Percentiles rank a stretch among this genome's conserved stretches.
Conservation (phyloP, 1,284 basidiomycete genomes). For the Melampsora americana region DNA sequence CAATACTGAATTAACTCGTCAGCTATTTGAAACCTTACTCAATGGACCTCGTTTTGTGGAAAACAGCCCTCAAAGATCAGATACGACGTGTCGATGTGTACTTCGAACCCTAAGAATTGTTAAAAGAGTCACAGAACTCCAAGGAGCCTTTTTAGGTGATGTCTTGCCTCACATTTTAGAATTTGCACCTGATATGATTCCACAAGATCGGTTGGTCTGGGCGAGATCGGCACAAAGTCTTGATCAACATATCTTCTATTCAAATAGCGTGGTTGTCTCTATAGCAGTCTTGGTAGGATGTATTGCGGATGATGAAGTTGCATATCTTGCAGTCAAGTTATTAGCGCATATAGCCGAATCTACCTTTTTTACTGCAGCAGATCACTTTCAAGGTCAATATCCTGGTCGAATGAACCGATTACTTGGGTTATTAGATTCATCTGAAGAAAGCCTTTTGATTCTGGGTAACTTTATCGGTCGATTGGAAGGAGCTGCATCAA, state of each 20-base stretch:
- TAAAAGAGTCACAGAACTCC: conserved; percentile 74
- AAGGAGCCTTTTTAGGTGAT: conserved; percentile 83
- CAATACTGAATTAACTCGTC: conserved; percentile 67
- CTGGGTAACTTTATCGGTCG: conserved; percentile 71
- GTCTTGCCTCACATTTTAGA: conserved; percentile 75
- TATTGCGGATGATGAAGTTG: conserved; percentile 66
- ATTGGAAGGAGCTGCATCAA: conserved; percentile 60
- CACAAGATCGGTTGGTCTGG: conserved; percentile 62
- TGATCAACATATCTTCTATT: conserved; percentile 77
- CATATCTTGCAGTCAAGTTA: conserved; percentile 75
- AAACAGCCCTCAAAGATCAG: conserved; percentile 59
- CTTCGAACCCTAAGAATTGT: conserved; percentile 77
- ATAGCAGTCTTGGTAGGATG: conserved; percentile 78
- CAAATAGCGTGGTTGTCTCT: conserved; percentile 70
- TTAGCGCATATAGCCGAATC: conserved; percentile 65
- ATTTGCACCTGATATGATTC: conserved; percentile 58
- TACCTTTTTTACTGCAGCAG: conserved; percentile 59
- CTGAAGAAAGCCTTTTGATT: conserved; percentile 80
- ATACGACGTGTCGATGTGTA: conserved; percentile 60
- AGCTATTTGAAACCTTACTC: conserved; percentile 70
- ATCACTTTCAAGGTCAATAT: conserved; percentile 63
- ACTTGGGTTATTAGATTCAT: conserved; percentile 74
- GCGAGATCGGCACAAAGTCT: conserved; percentile 62
- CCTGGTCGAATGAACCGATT: conserved; percentile 61
- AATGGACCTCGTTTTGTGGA: conserved; percentile 71